Base-by-base conservation (phyloP, 1,139 yeast species). In the Tardiomyces depauwii region DNA sequence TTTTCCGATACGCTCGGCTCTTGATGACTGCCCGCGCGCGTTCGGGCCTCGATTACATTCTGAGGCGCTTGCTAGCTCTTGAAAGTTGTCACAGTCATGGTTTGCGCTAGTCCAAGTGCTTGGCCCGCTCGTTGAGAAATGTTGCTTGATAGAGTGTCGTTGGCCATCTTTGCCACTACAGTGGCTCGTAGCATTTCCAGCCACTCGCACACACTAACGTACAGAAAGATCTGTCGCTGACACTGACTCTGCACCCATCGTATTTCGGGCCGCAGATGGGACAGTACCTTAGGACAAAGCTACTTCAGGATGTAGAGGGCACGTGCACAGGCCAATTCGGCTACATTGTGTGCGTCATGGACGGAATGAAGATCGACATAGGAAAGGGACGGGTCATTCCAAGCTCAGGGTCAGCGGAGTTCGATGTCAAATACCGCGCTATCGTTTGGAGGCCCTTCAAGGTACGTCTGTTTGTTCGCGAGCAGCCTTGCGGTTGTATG, bases 261-360 rank as follows among this genome's bases (percentile, higher is more conserved):
- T 91, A 81, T 65, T 91, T 89, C 61, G 98, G 98, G 1, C 96
- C 98, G 3, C 94, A 89, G 58, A 91, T 91, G 97, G 88, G 86
- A 65, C 94, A 87, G 60, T 89, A 81, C 62, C 73, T 91, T 55
- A 79, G 94, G 61, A 86, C 88, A 61, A 89, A 89, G 65, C 74
- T 91, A 54, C 74, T 93, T 50, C 88, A 87, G 55, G 98, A 91
- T 60, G 98, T 93, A 43, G 99, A 91, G 66, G 99, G 99, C 18
- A 88, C 97, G 1, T 93, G 98, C 68, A 88, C 98, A 1, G 99
- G 99, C 56, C 96, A 91, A 65, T 91, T 91, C 68, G 99, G 99
- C 7, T 91, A 91, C 65, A 91, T 91, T 56, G 84, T 91, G 49
- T 91, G 97, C 67, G 98, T 91, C 40, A 73, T 91, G 63, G 98